Conservation (phyloP, 768 basidiomycete species). For the Tephrocybe rancida region DNA sequence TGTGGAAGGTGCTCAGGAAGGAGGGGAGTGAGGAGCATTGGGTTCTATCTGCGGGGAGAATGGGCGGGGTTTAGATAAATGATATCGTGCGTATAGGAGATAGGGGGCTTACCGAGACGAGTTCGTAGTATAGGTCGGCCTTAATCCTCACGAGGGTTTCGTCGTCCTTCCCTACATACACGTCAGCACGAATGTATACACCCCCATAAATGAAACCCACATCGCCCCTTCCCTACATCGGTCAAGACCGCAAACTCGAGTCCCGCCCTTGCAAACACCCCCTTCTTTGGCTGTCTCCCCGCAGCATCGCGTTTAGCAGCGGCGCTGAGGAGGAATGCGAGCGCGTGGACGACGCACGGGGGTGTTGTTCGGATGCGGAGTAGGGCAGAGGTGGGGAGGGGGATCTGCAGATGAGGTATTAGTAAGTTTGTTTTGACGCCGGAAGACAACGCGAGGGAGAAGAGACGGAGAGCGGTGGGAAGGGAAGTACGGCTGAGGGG, state of each 20-base stretch:
- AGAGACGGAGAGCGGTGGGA: no score
- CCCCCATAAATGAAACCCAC: slow-evolving; percentile 21
- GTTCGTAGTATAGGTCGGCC: slow-evolving; percentile 72
- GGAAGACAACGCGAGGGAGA: no score
- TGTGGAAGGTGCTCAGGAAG: no score
- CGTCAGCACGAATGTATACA: slow-evolving; percentile 31
- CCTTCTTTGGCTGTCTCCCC: slow-evolving; percentile 73
- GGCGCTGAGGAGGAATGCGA: slow-evolving; percentile 69
- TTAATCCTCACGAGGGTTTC: slow-evolving; percentile 59
- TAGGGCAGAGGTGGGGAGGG: no score
- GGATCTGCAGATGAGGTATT: no score
- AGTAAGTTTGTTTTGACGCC: no score
- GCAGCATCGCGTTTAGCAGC: slow-evolving; percentile 72
- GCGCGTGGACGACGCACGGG: slow-evolving; percentile 61
- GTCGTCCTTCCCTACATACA: background rate
- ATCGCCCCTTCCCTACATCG: no score
- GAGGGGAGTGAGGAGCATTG: no score
- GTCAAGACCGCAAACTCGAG: no score
- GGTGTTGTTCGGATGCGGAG: slow-evolving; percentile 65
- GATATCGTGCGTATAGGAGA: background rate
- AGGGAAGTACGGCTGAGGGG: no score
- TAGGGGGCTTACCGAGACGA: slow-evolving; percentile 53
- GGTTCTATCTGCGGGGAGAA: no score
- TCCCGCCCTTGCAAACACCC: slow-evolving; percentile 69
- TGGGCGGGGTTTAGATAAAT: background rate